These are phyloP conservation scores for Acanthamoeba healyi DNA, from an alignment of 208 protist genomes.

Conservation along the genomic window DNA sequence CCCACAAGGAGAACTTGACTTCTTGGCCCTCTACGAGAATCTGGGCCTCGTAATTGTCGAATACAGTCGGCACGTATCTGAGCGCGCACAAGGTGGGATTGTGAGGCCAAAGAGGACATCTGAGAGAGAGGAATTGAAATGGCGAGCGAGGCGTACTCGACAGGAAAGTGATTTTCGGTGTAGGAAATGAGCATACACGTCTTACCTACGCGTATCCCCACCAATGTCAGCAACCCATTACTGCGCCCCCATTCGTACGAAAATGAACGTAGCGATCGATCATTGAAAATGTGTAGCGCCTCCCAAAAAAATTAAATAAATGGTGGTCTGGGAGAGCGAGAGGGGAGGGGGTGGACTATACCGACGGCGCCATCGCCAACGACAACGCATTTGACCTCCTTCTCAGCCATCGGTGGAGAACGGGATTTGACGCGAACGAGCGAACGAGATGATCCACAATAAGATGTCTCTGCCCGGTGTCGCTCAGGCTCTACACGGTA, in stretches of 20 bases:
- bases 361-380: slow-evolving; percentile 91
- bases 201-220: slow-evolving; percentile 84
- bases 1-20: slow-evolving; percentile 89
- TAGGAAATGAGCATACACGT: slow-evolving; percentile 76
- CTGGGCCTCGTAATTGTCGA: slow-evolving; percentile 85
- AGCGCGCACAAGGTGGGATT: slow-evolving; percentile 79
- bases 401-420: slow-evolving; percentile 26
- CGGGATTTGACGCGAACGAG: neutral
- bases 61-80: slow-evolving; percentile 87
- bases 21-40: slow-evolving; percentile 81
- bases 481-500: too few species aligned
- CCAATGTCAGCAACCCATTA: slow-evolving; percentile 10
- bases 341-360: neutral
- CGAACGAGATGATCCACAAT: neutral
- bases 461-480: too few species aligned
- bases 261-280: too few species aligned
- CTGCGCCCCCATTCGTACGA: too few species aligned
- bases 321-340: too few species aligned
- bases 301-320: too few species aligned
- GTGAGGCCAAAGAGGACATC: slow-evolving; percentile 80
- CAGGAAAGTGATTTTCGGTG: slow-evolving; percentile 76
- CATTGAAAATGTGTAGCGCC: too few species aligned
- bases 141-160: neutral
- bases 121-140: slow-evolving; percentile 17
- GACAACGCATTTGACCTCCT: slow-evolving; percentile 89